Evolutionary conservation across 2,329 filamentous ascomycete species (phyloP).

Genomic region (Diplodia scrobiculata): DNA sequence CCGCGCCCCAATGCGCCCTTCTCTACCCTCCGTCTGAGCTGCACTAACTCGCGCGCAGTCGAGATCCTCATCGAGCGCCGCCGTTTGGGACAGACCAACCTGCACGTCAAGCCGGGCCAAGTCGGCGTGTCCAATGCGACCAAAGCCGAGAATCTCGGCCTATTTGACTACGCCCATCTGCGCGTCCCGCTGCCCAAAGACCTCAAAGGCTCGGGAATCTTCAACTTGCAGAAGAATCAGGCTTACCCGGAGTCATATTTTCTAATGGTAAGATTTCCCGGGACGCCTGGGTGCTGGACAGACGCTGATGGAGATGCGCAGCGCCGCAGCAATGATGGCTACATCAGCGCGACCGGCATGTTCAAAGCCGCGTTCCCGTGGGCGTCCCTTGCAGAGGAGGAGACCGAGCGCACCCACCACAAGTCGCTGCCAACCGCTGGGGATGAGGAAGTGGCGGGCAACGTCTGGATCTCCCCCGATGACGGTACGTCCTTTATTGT

Average conservation of each 20-base stretch:
- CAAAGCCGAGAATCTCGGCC: slow-evolving; percentile 72
- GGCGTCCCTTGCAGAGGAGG: slow-evolving; percentile 71
- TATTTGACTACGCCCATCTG: slow-evolving; percentile 94
- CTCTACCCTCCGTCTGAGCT: slow-evolving; percentile 9
- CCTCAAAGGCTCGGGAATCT: slow-evolving; percentile 84
- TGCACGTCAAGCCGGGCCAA: slow-evolving; percentile 78
- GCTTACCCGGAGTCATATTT: slow-evolving; percentile 86
- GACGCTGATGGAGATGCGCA: slow-evolving; percentile 33
- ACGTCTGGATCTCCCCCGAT: slow-evolving; percentile 89
- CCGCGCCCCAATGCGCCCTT: slow-evolving; percentile 33
- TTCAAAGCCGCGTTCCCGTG: slow-evolving; percentile 88
- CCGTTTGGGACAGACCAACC: slow-evolving; percentile 87
- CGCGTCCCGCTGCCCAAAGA: slow-evolving; percentile 90
- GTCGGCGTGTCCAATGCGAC: slow-evolving; percentile 70
- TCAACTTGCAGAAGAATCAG: slow-evolving; percentile 65
- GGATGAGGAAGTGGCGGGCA: slow-evolving; percentile 89
- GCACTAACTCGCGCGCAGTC: slow-evolving; percentile 42
- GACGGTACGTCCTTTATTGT: slow-evolving; percentile 54
- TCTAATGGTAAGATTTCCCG: slow-evolving; percentile 66
- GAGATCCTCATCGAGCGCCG: slow-evolving; percentile 73
- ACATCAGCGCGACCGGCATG: slow-evolving; percentile 84
- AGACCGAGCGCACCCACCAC: slow-evolving; percentile 77
- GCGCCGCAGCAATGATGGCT: slow-evolving; percentile 83
- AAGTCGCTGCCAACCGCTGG: slow-evolving; percentile 81
- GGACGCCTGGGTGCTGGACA: background rate